phyloP scores from a whole-genome alignment of 495 filamentous ascomycete species.

The Thermothielavioides terrestris region DNA sequence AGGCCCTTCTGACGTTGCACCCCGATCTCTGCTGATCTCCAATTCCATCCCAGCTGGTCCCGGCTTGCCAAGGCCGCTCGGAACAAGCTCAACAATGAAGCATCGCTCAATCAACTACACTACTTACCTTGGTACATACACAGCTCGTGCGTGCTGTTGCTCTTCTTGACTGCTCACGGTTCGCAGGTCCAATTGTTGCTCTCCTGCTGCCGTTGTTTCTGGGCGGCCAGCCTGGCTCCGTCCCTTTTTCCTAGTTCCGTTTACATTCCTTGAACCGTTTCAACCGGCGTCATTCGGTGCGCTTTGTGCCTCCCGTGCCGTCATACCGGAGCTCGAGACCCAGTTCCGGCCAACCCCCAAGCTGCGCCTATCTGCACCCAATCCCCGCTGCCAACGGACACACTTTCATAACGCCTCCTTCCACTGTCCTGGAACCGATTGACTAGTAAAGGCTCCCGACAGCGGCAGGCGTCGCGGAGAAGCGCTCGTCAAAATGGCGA shows the following conservation, averaged over 20 bases:
- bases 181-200: not conserved
- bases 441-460: slow-evolving; percentile 4
- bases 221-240: too few relatives aligned
- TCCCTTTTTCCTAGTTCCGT: too few relatives aligned
- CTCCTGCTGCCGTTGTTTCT: not conserved
- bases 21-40: slow-evolving; percentile 6
- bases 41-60: slow-evolving; percentile 8
- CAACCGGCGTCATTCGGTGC: not conserved
- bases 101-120: too few relatives aligned
- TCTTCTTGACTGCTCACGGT: not conserved
- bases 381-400: not conserved
- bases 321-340: not conserved
- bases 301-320: slow-evolving; percentile 14
- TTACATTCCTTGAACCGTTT: not conserved
- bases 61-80: slow-evolving; percentile 9
- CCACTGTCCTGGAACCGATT: slow-evolving; percentile 16
- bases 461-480: slow-evolving; percentile 13
- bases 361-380: not conserved
- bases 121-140: too few relatives aligned
- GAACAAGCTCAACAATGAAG: not conserved
- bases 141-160: not conserved
- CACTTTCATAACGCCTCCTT: not conserved
- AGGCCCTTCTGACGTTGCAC: slow-evolving; percentile 14
- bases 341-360: not conserved
- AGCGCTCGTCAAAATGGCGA: slow-evolving; percentile 29